phyloP scores from a whole-genome alignment of 805 yeast genomes.

The Saturnispora silvae region DNA sequence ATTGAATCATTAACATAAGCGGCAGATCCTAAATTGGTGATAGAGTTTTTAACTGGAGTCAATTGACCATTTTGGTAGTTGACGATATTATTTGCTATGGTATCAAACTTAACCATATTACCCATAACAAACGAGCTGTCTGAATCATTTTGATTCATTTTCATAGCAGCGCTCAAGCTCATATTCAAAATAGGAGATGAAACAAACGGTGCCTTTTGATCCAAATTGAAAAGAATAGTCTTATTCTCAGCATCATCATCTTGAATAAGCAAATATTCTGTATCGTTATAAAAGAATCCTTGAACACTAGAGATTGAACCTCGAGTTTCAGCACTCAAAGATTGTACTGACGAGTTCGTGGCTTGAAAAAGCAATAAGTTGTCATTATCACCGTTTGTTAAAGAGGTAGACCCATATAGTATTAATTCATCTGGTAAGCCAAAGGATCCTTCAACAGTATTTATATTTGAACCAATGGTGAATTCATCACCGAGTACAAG shows the following conservation, averaged over 20 bases:
- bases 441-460: slow-evolving; percentile 27
- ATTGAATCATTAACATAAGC: slow-evolving; percentile 37
- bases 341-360: slow-evolving; percentile 1
- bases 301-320: slow-evolving; percentile 5
- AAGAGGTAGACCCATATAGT: slow-evolving; percentile 30
- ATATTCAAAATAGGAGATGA: slow-evolving; percentile 22
- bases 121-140: slow-evolving; percentile 15
- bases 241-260: slow-evolving; percentile 17
- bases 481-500: slow-evolving; percentile 6
- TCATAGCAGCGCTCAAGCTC: slow-evolving; percentile 22
- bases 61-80: neutral
- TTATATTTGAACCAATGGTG: slow-evolving; percentile 29
- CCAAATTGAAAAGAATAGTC: slow-evolving; percentile 31
- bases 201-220: slow-evolving; percentile 28
- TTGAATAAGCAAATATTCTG: slow-evolving; percentile 34
- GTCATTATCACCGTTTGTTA: neutral
- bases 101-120: slow-evolving; percentile 14
- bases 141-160: slow-evolving; percentile 2
- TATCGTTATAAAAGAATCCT: slow-evolving; percentile 25
- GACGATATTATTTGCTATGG: slow-evolving; percentile 11
- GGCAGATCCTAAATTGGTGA: slow-evolving; percentile 18
- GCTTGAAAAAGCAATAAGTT: slow-evolving; percentile 2
- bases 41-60: slow-evolving; percentile 8
- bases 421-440: slow-evolving; percentile 28
- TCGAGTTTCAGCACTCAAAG: neutral